Base-by-base conservation (phyloP, 768 basidiomycete species). In the Calocybe gangraenosa region DNA sequence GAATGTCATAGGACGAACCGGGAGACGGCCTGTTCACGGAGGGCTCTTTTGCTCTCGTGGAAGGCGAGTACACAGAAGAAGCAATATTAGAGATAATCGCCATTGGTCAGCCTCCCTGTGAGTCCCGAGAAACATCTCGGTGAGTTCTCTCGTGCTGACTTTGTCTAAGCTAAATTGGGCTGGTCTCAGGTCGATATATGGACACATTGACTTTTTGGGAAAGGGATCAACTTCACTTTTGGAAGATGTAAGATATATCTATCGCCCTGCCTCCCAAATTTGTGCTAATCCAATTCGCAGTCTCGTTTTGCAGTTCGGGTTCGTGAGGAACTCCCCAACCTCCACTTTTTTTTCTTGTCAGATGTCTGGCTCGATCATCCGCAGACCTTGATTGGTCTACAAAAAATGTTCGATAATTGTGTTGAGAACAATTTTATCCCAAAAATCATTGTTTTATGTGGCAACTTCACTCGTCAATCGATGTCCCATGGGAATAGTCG, bases 181-280 rank as follows among this genome's bases (percentile, higher is more conserved):
- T 11, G 33, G 30, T 39, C 34, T 8, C 58, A 94, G 92, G 52
- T 91, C 87, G 32, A 84, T 98, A 53, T 96, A 90, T 59, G 96
- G 94, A 0, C 96, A 98, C 59, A 84, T 97, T 22, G 96, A 99
- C 63, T 96, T 98, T 58, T 76, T 98, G 9, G 96, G 96, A n/a
- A 83, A 87, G 56, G 96, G 96, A 1, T 82, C 90, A 3, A 87
- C 93, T 1, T 92, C 94, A 2, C 65, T 92, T 17, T 67, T 87
- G 4, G 94, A 98, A 69, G 96, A 98, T 63, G 95, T 94, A 56
- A 43, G 82, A 64, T 28, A 6, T 28, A 10, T 40, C 37, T 30
- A 13, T 40, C 37, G 14, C 17, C 2, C 30, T 28, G 18, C 9
- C n/a, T 45, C 20, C 13, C 46, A 17, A 35, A 49, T 34, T 54